Base-by-base conservation (phyloP, 805 yeast species). In the Yamadazyma sp. region DNA sequence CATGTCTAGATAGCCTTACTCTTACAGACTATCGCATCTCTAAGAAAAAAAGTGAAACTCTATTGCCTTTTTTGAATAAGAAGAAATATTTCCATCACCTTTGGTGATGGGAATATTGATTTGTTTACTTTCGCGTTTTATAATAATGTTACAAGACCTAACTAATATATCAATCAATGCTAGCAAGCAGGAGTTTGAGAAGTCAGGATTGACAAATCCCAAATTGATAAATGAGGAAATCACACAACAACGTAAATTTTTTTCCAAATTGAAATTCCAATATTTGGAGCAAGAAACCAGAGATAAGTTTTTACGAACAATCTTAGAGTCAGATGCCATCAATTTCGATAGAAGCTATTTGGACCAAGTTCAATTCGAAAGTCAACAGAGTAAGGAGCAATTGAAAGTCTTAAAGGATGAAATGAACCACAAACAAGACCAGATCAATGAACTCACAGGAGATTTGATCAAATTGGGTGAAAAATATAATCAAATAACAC, bases 271-370 rank as follows among this genome's bases (percentile, higher is more conserved):
- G 27, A 78, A 80, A 47, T 80, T 80, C 42, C 72, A 79, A 37
- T 83, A 78, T 49, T 53, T 81, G 27, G 91, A 83, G 52, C 84
- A 81, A 48, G 88, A 81, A 43, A 72, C 87, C 4, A 75, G 83
- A 42, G 85, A 81, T 44, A 73, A 75, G 53, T 82, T 83, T 54
- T 58, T 83, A 23, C 58, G 83, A 23, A 60, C 65, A 18, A 58
- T 82, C 7, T 59, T 44, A 10, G 44, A 46, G 13, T 31, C 33
- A 13, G 40, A 32, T 14, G 39, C 36, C n/a, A 39, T 42, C 1
- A 43, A 42, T 9, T 39, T 50, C 9, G 42, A 43, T 15, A 40
- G 48, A 5, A 45, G 44, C 18, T 60, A 58, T 22, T 35, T 56
- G 1, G 39, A 41, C 4, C 34, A 38, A 7, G 48, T 55, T 29